A percentile compares a stretch with the other conserved stretches of the same genome.
phyloP scores from a whole-genome alignment of 73 alveolate species.

The Tetrahymena malaccensis region DNA sequence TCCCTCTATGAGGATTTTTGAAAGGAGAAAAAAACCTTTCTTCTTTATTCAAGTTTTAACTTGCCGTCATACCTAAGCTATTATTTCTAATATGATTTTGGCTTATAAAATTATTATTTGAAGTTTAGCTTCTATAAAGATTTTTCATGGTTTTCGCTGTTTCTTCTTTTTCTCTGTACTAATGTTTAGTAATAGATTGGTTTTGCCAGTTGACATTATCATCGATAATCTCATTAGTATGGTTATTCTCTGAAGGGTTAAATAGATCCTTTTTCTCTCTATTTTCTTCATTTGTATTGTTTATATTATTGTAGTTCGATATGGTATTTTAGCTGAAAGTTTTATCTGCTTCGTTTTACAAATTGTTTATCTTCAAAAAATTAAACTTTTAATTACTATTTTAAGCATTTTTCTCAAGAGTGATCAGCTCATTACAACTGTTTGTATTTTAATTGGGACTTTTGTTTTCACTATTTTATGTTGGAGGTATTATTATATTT shows the following conservation, averaged over 20 bases:
- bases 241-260: not conserved
- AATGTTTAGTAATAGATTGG: not conserved
- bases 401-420: not conserved
- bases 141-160: not conserved
- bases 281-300: not conserved
- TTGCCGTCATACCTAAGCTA: not conserved
- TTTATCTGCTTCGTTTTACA: not conserved
- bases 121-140: not conserved
- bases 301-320: not conserved
- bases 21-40: not conserved
- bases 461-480: not conserved
- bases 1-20: not conserved
- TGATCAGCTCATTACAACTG: not conserved
- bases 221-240: not conserved
- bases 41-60: not conserved
- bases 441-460: not conserved
- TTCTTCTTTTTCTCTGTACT: not conserved
- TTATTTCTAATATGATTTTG: not conserved
- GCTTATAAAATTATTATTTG: not conserved
- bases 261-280: not conserved
- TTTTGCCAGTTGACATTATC: not conserved
- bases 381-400: not conserved
- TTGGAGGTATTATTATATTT: not conserved
- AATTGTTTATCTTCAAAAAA: not conserved
- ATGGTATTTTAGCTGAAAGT: not conserved